Evolutionary conservation across 2,329 filamentous ascomycete species (phyloP), one percentile per base, ranked within the genome.

Genomic region (Bipolaris cookei): DNA sequence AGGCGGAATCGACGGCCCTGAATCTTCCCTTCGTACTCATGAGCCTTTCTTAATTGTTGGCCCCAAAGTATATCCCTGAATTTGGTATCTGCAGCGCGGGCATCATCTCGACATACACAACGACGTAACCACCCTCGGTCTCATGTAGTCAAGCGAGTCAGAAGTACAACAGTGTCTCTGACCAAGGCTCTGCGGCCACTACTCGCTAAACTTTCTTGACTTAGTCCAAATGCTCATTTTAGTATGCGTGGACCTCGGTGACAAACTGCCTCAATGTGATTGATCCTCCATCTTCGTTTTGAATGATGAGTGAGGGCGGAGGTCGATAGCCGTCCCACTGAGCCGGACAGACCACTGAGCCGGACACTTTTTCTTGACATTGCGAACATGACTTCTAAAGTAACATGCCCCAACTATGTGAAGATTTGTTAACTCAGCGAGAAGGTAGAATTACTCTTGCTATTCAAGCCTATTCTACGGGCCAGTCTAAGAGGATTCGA

Each of bases 231-330:
- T 51, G 30, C 10, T 21, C 14, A 13, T 51, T 47, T 4, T 46
- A 7, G 14, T 51, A 56, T n/a, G 46, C 41, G 10, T 56, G 53
- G 4, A 34, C 35, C 13, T 46, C n/a, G 5, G 52, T 54, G 25
- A 64, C 54, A n/a, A 60, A 62, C 23, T 62, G 56, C 16, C 52
- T 6, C 13, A 62, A 4, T 13, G 50, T 54, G 16, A 58, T 52
- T 2, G 51, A 37, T 13, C 20, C 25, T 2, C 51, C 45, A 16
- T 62, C 52, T 20, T 47, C 43, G 32, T 58, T 54, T 1, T 60
- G 21, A 23, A 62, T 58, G 6, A 35, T 51, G 3, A 58, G 42
- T 23, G 39, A 10, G 10, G 57, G 39, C 10, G 56, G 59, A 3
- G 54, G 51, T 28, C 48, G 42, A 16, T 63, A 59, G 34, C 20